Base-by-base conservation (phyloP, 805 yeast genomes). In the Suhomyces kilbournensis region DNA sequence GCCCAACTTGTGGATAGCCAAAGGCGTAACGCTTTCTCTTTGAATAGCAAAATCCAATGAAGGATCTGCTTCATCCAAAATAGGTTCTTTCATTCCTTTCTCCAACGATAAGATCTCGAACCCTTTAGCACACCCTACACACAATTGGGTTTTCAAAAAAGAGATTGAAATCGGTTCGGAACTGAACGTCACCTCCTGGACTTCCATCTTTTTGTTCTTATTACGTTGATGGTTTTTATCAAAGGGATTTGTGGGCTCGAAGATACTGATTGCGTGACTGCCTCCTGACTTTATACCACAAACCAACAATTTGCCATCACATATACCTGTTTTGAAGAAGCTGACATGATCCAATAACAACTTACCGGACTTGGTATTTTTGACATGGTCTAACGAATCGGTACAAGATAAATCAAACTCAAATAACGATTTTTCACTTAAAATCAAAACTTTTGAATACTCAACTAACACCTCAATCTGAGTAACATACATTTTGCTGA, bases 1-100 rank as follows among this genome's bases (percentile, higher is more conserved):
- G 53, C 93, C 94, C 53, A 94, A 84, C 55, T 97, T 81, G 67
- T 93, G 96, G 54, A 94, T 90, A 4, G 96, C 91, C 68, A 91
- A 81, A 17, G 99, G 99, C 62, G 89, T 88, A 55, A 93, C 79
- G 9, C 64, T 60, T 67, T 90, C 96, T 54, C 87, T 77, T 54
- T 83, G 88, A 53, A 84, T 89, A 12, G 94, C 97, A 74, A 94
- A 94, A 64, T 94, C 99, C 50, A 94, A 77, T 17, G 97, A 90
- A 0, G 98, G 96, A 65, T 94, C 99, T 0, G 98, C 99, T n/a
- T 97, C 97, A 71, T 94, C 98, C 61, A 94, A 76, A 48, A 94
- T 80, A 8, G 94, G 84, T 70, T 94, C 97, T 69, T 88, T 90
- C 54, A 85, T 88, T 53, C 89, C 86, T 49, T 87, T 89, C 54